Evolutionary conservation across 495 filamentous ascomycete genomes (phyloP), one percentile per base, ranked within the genome.

Genomic region (Xylaria acuta): DNA sequence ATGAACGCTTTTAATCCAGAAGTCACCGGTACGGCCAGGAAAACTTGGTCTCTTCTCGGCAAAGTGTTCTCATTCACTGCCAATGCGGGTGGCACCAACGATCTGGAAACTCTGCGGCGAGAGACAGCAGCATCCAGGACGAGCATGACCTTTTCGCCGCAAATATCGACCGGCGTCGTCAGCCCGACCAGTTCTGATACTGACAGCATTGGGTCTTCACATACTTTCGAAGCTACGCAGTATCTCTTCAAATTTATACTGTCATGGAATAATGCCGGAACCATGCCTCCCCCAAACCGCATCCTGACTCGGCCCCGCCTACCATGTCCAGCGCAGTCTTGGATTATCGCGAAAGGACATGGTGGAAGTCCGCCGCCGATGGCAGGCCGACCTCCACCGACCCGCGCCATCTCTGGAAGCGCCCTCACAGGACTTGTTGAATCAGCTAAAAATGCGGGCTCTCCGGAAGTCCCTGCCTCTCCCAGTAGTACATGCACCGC

Each of bases 261-360:
- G 41, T 76, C 77, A 36, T 70, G 80, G 76, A 78, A 78, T 34
- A 65, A 64, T 68, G 74, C 72, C 12, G 73, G 76, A 51, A 76
- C 75, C 5, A 72, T 76, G 64, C 75, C 81, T 14, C 74, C 80
- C 1, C 78, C 79, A 9, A 79, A 85, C 65, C 78, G 81, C 20
- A 77, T 84, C 69, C 86, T 98, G 6, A 87, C 85, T 64, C 87
- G 92, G 8, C 94, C 96, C 0, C 88, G 92, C 41, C 86, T 98
- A 2, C 95, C 96, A 2, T 86, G 88, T 2, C 88, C 91, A 4
- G 91, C 94, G 1, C 90, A 92, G 71, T 78, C 81, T 14, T 83
- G 85, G 62, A 78, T 92, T 30, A 86, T 88, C 71, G 74, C 75
- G 18, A 78, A 80, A 41, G 72, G 71, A 53, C 80, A 78, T 12